Evolutionary conservation across 2,329 filamentous ascomycete genomes (phyloP), one percentile per base, ranked within the genome.

Genomic region (Aplosporella prunicola): DNA sequence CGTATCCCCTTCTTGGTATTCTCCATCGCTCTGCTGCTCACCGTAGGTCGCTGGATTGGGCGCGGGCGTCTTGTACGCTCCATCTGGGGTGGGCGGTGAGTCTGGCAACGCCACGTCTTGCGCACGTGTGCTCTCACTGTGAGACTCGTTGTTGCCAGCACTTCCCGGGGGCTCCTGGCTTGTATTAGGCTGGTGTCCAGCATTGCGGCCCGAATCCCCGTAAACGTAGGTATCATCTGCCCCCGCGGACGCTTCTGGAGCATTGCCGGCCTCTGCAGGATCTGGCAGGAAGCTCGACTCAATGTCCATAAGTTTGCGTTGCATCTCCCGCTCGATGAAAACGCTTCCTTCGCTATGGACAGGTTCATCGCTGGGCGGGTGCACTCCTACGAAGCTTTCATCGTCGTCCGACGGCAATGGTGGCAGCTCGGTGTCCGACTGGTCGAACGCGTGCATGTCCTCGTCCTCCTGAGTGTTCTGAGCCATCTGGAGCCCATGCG

Each of bases 281-380:
- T 77, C 74, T 0, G 74, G 74, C 29, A 78, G 43, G 46, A 79
- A 78, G 49, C 74, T 78, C 3, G 75, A 78, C 51, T 78, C 75
- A 39, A 78, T 66, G 46, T 79, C 74, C 63, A 74, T 68, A 44
- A 79, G 53, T 45, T 71, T 71, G 40, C 67, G 63, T 45, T 68
- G 67, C 70, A 78, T 76, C 48, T 76, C 73, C 35, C 61, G 61
- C 52, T 78, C 74, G 47, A 75, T 66, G 23, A 76, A 45, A 10
- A 51, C 57, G 41, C 61, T 62, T 18, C 39, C 39, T 10, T 51
- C 45, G 43, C 47, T 51, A 32, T 58, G 51, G 14, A 45, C 48
- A 29, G 51, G 46, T 38, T 52, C 50, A 16, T 49, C 35, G 33
- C 51, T 44, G 10, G 35, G 32, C 10, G 44, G 44, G 30, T 51